phyloP scores from a whole-genome alignment of 1,284 basidiomycete species.

The Singerocomus inundabilis region DNA sequence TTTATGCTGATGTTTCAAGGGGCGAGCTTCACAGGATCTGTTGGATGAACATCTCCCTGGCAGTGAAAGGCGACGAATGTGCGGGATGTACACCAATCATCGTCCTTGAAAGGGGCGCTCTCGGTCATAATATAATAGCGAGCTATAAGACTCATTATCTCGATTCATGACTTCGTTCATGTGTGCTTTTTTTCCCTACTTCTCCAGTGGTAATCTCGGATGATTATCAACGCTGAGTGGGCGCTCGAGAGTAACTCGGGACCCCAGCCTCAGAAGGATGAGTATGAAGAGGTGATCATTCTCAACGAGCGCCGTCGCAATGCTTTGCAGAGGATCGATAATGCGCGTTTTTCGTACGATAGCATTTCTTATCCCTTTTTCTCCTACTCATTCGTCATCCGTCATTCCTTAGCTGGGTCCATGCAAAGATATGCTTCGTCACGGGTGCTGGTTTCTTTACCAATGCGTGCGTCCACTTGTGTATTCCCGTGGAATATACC shows the following conservation, averaged over 20 bases:
- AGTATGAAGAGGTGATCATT: slow-evolving; percentile 3
- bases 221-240: slow-evolving; percentile 9
- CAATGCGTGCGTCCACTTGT: slow-evolving; percentile 18
- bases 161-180: neutral
- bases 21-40: neutral
- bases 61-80: slow-evolving; percentile 22
- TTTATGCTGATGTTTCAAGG: neutral
- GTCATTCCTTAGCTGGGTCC: slow-evolving; percentile 21
- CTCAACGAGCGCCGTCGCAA: slow-evolving; percentile 25
- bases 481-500: neutral
- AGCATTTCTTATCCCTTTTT: neutral
- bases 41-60: slow-evolving; percentile 3
- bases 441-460: slow-evolving; percentile 27
- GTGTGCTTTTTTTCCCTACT: neutral
- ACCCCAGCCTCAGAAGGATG: neutral
- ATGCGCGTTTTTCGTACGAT: slow-evolving; percentile 25
- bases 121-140: slow-evolving; percentile 5
- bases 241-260: slow-evolving; percentile 1
- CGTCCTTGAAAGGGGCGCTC: slow-evolving; percentile 1
- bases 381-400: neutral
- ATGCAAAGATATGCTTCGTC: slow-evolving; percentile 25
- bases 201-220: slow-evolving; percentile 8
- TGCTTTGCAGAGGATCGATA: slow-evolving; percentile 18
- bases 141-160: slow-evolving; percentile 17
- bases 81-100: slow-evolving; percentile 19